Evolutionary conservation across 768 basidiomycete genomes (phyloP), one percentile per base, ranked within the genome.

Genomic region (Cystofilobasidium macerans): DNA sequence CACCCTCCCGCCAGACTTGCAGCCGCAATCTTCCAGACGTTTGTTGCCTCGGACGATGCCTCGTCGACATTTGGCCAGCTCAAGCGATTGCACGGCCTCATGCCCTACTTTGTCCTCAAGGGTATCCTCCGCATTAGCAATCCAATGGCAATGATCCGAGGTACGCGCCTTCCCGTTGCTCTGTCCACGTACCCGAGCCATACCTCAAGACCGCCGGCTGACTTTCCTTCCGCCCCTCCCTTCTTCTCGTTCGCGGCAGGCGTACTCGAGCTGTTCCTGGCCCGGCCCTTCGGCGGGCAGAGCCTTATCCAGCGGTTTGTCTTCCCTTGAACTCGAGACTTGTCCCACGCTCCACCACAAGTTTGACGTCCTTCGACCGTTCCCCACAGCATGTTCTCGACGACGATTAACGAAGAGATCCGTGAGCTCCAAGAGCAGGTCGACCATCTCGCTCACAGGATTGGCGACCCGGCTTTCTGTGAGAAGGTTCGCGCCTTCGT

Each of bases 31-130:
- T 99, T 98, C 75, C 93, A 97, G 70, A 86, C 87, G 42, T 93
- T 91, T 71, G 84, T 95, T 35, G 95, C 95, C 0, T 83, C 91
- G 26, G 95, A 99, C 75, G 85, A 85, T 67, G 87, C 91, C 7
- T 92, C 91, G 7, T 88, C 94, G 70, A 86, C 86, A 6, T 86
- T 98, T 71, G 81, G 89, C 18, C 82, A 84, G 65, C 77, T 99
- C 67, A 98, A 97, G 78, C 82, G 93, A 57, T 83, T 95, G 48
- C 95, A 99, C 73, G 91, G 92, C 1, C 78, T 94, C 60, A 95
- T 98, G 89, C 95, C 95, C 7, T 99, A 99, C 75, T 89, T 98
- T 72, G 85, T 98, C 80, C 83, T 99, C 69, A 97, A 91, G 75
- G 82, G 89, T 11, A 86, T 90, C 16, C 77, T 99, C 68, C 86